These are phyloP conservation scores for Aspergillus sp. DNA, from an alignment of 2,329 filamentous ascomycete genomes.

Conservation along the genomic window DNA sequence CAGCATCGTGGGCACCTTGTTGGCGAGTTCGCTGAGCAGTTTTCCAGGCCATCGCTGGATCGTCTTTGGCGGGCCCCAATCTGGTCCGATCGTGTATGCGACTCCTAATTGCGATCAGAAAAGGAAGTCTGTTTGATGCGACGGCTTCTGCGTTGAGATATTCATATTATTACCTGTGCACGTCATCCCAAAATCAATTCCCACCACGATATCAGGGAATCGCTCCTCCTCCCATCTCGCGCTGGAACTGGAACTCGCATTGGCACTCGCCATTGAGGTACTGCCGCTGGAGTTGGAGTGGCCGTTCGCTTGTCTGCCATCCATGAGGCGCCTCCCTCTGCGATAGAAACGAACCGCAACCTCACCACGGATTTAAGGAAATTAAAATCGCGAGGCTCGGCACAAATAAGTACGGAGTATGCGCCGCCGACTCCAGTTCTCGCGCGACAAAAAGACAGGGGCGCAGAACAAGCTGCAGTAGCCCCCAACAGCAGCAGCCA, in stretches of 20 bases:
- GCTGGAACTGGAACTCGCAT: background rate
- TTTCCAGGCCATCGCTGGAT: slow-evolving; percentile 38
- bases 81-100: slow-evolving; percentile 36
- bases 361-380: no score
- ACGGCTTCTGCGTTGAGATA: no score
- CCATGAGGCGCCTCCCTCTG: background rate
- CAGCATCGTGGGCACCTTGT: slow-evolving; percentile 36
- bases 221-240: slow-evolving; percentile 16
- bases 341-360: background rate
- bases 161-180: slow-evolving; percentile 26
- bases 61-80: slow-evolving; percentile 34
- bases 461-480: no score
- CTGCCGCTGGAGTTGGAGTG: background rate
- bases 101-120: slow-evolving; percentile 23
- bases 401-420: no score
- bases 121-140: no score
- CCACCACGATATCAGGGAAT: slow-evolving; percentile 27
- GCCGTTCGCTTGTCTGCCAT: background rate
- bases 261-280: no score
- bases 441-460: no score
- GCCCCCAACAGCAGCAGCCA: no score
- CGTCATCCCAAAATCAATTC: slow-evolving; percentile 34
- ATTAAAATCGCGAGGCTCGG: no score
- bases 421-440: no score
- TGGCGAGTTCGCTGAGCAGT: slow-evolving; percentile 29